phyloP scores from a whole-genome alignment of 2,329 filamentous ascomycete species.

The Xylaria polymorpha region DNA sequence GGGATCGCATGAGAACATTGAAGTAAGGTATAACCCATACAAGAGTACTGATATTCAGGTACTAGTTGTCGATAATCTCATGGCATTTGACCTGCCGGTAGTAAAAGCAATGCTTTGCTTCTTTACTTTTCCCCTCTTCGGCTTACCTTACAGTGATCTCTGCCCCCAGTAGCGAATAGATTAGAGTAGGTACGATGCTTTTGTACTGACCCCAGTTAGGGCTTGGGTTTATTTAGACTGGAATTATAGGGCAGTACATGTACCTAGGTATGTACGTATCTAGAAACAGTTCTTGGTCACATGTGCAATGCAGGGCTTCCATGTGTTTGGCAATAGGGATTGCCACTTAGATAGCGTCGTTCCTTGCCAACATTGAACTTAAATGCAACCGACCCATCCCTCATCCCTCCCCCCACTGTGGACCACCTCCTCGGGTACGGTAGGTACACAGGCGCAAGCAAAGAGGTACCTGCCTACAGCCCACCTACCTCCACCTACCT shows the following conservation, averaged over 20 bases:
- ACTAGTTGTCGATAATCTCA: too few relatives aligned
- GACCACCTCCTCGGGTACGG: conserved; percentile 31
- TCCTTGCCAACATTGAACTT: too few relatives aligned
- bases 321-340: neutral
- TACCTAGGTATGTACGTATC: neutral
- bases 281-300: neutral
- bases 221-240: neutral
- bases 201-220: neutral
- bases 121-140: neutral
- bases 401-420: conserved; percentile 23
- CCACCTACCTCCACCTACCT: neutral
- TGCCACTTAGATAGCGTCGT: too few relatives aligned
- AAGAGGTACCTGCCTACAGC: conserved; percentile 10
- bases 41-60: too few relatives aligned
- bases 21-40: too few relatives aligned
- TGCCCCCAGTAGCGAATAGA: neutral
- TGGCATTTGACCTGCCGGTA: too few relatives aligned
- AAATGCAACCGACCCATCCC: conserved; percentile 19
- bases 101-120: neutral
- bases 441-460: neutral
- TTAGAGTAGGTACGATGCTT: neutral
- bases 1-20: too few relatives aligned
- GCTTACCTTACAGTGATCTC: neutral
- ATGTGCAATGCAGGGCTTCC: conserved; percentile 2
- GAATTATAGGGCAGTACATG: neutral